Evolutionary conservation across 2,329 filamentous ascomycete species (phyloP), one percentile per base, ranked within the genome.

Genomic region (Cladosporium oxysporum): DNA sequence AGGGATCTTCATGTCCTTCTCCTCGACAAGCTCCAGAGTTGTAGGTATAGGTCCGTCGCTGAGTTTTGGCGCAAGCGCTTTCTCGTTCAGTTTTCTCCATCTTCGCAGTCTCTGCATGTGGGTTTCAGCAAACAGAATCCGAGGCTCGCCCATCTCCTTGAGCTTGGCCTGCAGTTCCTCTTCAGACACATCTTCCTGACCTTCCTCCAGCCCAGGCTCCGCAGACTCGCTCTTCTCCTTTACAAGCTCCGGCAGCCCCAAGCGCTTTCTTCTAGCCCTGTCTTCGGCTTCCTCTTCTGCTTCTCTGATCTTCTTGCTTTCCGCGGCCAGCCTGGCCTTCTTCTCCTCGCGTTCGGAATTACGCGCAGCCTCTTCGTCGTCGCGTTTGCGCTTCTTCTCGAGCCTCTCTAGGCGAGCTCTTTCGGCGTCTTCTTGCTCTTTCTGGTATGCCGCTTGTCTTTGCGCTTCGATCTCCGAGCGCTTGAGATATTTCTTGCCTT

Each of bases 1-100:
- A 1, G 87, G 82, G 28, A 98, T 88, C 78, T 93, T 94, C 92
- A 97, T 97, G 71, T 96, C 89, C 76, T 88, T 88, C 79, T 96
- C 93, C 8, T 90, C 87, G 1, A 98, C 89, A 0, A 92, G 86
- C 74, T 87, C 84, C 66, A 98, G 80, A 8, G 88, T 93, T 21
- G 94, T 98, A 2, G 93, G 92, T 74, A 98, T 96, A 0, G 94
- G 93, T 0, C 92, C 91, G 63, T 88, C 84, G 5, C 87, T 89
- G 70, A 91, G 67, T 44, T 71, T 73, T 2, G 69, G 72, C 11
- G 71, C 78, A n/a, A 71, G 73, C 3, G 74, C 76, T 12, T 78
- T 75, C 2, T 79, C 75, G 29, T 81, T 78, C 23, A 93, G 81
- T 69, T 87, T 87, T 70, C 85, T 86, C 76, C 92, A 94, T 68